Percentiles rank a stretch among this genome's conserved stretches.
These are phyloP conservation scores for Piper betle DNA, from an alignment of 164 flowering plant species.

Conservation along the genomic window DNA sequence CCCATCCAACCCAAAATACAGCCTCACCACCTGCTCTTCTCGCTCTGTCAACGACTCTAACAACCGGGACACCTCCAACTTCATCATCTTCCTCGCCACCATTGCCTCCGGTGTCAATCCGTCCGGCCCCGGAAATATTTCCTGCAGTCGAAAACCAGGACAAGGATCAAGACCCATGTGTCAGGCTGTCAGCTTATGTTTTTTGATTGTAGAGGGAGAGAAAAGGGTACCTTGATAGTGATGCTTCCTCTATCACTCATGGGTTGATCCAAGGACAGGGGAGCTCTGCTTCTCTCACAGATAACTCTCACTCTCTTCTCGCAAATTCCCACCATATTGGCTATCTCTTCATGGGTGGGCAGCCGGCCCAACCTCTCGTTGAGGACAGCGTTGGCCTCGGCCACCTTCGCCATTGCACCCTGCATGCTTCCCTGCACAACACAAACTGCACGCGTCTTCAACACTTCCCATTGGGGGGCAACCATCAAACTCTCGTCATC, in stretches of 20 bases:
- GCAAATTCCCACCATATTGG: slow-evolving; percentile 15
- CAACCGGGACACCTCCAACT: slow-evolving; percentile 23
- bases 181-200: no score
- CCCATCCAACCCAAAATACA: slow-evolving; percentile 36
- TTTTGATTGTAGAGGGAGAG: not conserved
- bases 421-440: slow-evolving; percentile 45
- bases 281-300: slow-evolving; percentile 26
- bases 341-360: slow-evolving; percentile 40
- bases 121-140: slow-evolving; percentile 42
- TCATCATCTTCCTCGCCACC: slow-evolving; percentile 23
- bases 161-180: not conserved
- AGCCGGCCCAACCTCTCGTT: slow-evolving; percentile 21
- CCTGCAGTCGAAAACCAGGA: slow-evolving; percentile 17
- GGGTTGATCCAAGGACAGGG: slow-evolving; percentile 38
- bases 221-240: slow-evolving; percentile 31
- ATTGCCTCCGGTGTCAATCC: slow-evolving; percentile 37
- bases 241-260: slow-evolving; percentile 22
- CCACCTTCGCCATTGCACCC: slow-evolving; percentile 30
- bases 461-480: not conserved
- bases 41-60: slow-evolving; percentile 26
- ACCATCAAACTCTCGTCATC: not conserved
- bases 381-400: slow-evolving; percentile 31
- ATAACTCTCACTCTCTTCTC: slow-evolving; percentile 26
- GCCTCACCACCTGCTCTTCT: slow-evolving; percentile 32
- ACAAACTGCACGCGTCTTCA: slow-evolving; percentile 20